Base-by-base conservation (phyloP, 83 land plant species). In the Picea abies region DNA sequence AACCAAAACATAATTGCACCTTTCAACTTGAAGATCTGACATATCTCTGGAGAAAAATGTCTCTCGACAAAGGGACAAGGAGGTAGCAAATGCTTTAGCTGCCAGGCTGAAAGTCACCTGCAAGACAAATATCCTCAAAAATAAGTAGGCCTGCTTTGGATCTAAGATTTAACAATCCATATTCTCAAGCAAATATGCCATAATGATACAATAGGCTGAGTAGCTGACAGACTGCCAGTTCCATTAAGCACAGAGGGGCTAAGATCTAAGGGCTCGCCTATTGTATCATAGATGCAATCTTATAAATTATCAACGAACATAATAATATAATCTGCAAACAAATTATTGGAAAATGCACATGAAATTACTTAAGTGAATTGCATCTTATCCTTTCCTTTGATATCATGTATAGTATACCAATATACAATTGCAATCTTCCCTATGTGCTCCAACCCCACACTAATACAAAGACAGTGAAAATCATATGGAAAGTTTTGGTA, bases 71-170 rank as follows among this genome's bases (percentile, higher is more conserved):
- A 91, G 89, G 23, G 94, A 80, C 75, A 91, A 76, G 29, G 88
- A 85, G 62, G 84, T 91, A 60, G 88, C 85, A 87, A 91, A 91
- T 71, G 85, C 95, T 86, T 90, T 93, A n/a, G 95, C 94, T 77
- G 95, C 95, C 83, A 93, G 84, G 85, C 95, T 91, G 77, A 81
- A 84, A 2, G 95, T 93, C 70, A 93, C 92, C 94, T 90, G 86
- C 39, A 60, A 78, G 37, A 60, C 17, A 23, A 78, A 72, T 41
- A 39, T 72, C 25, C 52, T n/a, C 56, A 72, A 19, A 41, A 16
- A 5, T 72, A 72, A 72, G 23, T 26, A 23, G 16, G 35, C 4
- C 35, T 67, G 26, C 11, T 44, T 72, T 69, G 44, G 29, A 12
- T 72, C 49, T 41, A 44, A 72, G 11, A 16, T 20, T 72, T 11